Evolutionary conservation across 2,329 filamentous ascomycete species (phyloP).

Genomic region (Alternaria incomplexa): DNA sequence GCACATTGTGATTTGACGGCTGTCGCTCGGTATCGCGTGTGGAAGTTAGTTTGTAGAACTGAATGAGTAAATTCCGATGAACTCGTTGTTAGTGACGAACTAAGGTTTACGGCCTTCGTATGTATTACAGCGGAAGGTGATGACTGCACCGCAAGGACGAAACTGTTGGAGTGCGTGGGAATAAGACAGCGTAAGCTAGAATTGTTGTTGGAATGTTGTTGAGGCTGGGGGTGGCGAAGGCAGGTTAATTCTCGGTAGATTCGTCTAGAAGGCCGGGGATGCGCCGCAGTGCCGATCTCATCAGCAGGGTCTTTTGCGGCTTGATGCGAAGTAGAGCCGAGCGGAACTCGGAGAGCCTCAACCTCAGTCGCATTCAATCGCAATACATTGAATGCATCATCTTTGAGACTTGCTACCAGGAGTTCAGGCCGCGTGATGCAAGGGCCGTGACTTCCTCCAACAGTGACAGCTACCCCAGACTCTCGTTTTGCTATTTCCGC

Average conservation of each 20-base stretch:
- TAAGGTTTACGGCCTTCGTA: too few species aligned
- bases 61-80: too few species aligned
- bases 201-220: not conserved
- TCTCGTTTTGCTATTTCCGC: not conserved
- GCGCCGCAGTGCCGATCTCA: conserved; percentile 11
- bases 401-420: accelerated
- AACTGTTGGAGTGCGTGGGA: too few species aligned
- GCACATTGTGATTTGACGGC: too few species aligned
- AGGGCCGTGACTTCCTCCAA: not conserved
- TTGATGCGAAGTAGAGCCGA: conserved; percentile 6
- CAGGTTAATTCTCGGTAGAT: conserved; percentile 4
- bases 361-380: not conserved
- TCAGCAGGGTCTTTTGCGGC: conserved; percentile 1
- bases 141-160: too few species aligned
- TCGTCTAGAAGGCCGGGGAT: conserved; percentile 14
- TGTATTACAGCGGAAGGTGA: too few species aligned
- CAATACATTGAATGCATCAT: not conserved
- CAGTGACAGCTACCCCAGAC: conserved; percentile 2
- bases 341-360: conserved; percentile 1
- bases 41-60: too few species aligned
- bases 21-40: too few species aligned
- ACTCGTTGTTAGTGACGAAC: too few species aligned
- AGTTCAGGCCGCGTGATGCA: not conserved
- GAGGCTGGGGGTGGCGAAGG: conserved; percentile 16
- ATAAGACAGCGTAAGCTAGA: too few species aligned